A percentile compares a stretch with the other conserved stretches of the same genome.
Evolutionary conservation across 306 rosid genomes (phyloP).

Genomic region (Corylus avellana): DNA sequence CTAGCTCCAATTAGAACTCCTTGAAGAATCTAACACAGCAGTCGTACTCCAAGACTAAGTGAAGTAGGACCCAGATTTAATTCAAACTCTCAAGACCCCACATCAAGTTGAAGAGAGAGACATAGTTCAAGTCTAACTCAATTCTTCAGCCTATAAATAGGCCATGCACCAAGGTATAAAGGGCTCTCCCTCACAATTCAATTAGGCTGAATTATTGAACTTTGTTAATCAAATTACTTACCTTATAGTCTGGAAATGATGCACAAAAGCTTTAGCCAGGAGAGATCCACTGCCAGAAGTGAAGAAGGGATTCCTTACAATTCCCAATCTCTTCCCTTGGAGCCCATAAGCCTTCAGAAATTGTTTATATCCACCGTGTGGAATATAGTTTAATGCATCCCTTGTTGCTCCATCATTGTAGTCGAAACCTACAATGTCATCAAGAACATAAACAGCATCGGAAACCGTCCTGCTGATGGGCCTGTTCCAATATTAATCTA

Average conservation of each 20-base stretch:
- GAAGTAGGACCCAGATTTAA: too few species aligned
- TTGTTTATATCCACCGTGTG: constrained; percentile 1
- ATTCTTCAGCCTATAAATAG: too few species aligned
- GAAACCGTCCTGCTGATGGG: constrained; percentile 66
- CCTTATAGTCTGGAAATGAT: constrained; percentile 1
- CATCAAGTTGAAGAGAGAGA: too few species aligned
- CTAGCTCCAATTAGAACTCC: too few species aligned
- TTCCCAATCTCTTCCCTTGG: constrained; percentile 1
- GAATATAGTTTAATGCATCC: not conserved
- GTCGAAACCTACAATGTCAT: constrained; percentile 54
- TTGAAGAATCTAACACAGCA: too few species aligned
- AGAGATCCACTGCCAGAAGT: not conserved
- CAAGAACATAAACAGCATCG: constrained; percentile 67
- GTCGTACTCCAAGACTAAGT: too few species aligned
- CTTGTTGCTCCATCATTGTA: constrained; percentile 39
- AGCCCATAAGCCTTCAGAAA: not conserved
- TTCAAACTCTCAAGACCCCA: too few species aligned
- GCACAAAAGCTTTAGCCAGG: not conserved
- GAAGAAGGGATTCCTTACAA: not conserved
- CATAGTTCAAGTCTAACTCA: too few species aligned
- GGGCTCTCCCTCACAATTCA: too few species aligned
- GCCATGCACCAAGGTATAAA: too few species aligned
- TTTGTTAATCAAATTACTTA: not conserved
- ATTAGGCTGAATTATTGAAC: too few species aligned
- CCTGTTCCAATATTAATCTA: constrained; percentile 26